Evolutionary conservation across 2,329 filamentous ascomycete species (phyloP).

Genomic region (Trichoderma sp.): DNA sequence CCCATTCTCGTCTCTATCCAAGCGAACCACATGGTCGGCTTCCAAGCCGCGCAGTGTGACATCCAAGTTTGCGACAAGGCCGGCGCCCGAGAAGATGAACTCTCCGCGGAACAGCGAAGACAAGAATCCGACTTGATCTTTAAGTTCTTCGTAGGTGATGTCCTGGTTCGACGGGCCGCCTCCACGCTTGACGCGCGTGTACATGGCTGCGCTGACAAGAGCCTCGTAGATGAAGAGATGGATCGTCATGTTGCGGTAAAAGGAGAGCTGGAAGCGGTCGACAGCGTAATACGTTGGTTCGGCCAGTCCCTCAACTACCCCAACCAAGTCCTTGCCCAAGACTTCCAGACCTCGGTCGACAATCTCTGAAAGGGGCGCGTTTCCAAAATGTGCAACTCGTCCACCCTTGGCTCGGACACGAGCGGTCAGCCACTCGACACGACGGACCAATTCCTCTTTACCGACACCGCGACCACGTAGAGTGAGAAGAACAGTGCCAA

Average conservation of each 20-base stretch:
- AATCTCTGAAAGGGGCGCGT: slow-evolving; percentile 73
- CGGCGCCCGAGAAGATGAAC: slow-evolving; percentile 92
- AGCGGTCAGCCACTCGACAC: slow-evolving; percentile 85
- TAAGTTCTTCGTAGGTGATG: slow-evolving; percentile 71
- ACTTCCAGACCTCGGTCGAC: slow-evolving; percentile 90
- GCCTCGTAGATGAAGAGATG: slow-evolving; percentile 95
- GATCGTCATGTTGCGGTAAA: slow-evolving; percentile 99
- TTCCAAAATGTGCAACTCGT: slow-evolving; percentile 89
- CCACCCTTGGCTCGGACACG: slow-evolving; percentile 84
- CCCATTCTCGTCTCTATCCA: slow-evolving; percentile 56
- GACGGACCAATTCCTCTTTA: slow-evolving; percentile 76
- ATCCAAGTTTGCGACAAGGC: slow-evolving; percentile 75
- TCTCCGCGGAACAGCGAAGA: slow-evolving; percentile 93
- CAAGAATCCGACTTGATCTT: slow-evolving; percentile 80
- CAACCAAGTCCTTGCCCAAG: slow-evolving; percentile 83
- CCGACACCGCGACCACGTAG: slow-evolving; percentile 89
- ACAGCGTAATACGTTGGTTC: slow-evolving; percentile 95
- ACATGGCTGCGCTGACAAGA: slow-evolving; percentile 85
- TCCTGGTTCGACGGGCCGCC: slow-evolving; percentile 80
- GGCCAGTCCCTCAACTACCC: slow-evolving; percentile 71
- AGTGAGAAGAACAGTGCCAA: slow-evolving; percentile 89
- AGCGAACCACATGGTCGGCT: slow-evolving; percentile 70
- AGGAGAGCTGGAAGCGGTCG: slow-evolving; percentile 93
- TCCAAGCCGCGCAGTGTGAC: slow-evolving; percentile 77
- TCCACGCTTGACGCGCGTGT: slow-evolving; percentile 84